Percentiles rank a stretch among this genome's conserved stretches.
phyloP scores from a whole-genome alignment of 495 filamentous ascomycete species.

The Annulohypoxylon maeteangense region DNA sequence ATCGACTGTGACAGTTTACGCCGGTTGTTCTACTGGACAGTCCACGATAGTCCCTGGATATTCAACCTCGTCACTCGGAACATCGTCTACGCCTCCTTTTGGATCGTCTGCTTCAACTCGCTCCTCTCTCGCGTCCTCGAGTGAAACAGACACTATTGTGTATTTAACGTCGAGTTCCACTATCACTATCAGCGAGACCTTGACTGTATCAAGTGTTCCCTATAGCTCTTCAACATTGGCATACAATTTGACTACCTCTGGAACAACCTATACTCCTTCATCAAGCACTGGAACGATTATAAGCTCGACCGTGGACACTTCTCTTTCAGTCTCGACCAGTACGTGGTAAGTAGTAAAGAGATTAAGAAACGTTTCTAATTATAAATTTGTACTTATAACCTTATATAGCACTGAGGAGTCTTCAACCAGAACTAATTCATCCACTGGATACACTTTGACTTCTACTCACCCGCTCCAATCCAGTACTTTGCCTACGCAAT shows the following conservation, averaged over 20 bases:
- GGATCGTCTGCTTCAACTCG: constrained; percentile 3
- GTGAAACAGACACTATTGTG: constrained; percentile 10
- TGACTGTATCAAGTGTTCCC: constrained; percentile 7
- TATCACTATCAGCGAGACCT: constrained; percentile 14
- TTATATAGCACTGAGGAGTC: constrained; percentile 35
- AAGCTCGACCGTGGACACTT: constrained; percentile 6
- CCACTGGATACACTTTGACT: constrained; percentile 4
- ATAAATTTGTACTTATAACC: too few relatives aligned
- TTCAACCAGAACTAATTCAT: neutral
- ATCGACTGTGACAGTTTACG: constrained; percentile 43
- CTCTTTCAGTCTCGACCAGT: constrained; percentile 9
- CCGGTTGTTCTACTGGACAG: constrained; percentile 33
- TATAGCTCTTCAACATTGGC: constrained; percentile 9
- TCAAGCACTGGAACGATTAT: constrained; percentile 8
- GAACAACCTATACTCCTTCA: neutral
- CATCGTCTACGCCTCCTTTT: constrained; percentile 12
- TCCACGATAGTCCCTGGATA: constrained; percentile 12
- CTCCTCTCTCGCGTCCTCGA: neutral
- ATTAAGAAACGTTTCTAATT: neutral
- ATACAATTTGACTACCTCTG: neutral
- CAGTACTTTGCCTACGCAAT: neutral
- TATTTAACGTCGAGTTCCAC: constrained; percentile 17
- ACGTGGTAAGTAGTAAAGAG: constrained; percentile 24
- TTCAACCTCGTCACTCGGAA: constrained; percentile 28
- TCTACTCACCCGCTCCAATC: neutral